These are phyloP conservation scores for Moricandia moricandioides DNA, from an alignment of 345 rosid genomes.

Conservation along the genomic window DNA sequence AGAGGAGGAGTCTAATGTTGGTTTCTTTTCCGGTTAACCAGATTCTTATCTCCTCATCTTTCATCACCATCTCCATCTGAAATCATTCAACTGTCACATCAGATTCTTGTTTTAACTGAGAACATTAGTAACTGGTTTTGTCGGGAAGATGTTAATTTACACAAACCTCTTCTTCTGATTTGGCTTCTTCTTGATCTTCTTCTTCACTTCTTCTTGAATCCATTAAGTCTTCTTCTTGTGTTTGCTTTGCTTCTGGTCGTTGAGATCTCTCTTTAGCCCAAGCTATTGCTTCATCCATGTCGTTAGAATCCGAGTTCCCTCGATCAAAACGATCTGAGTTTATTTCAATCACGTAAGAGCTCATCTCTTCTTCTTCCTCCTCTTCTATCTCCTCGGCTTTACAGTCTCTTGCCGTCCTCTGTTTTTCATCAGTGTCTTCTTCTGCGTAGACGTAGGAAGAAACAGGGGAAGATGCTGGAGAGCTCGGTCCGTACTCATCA, in stretches of 20 bases:
- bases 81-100: constrained; percentile 4
- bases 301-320: constrained; percentile 35
- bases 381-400: constrained; percentile 33
- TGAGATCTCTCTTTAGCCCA: constrained; percentile 43
- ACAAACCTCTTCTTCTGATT: constrained; percentile 46
- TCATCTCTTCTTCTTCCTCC: constrained; percentile 52
- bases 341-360: constrained; percentile 87
- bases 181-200: constrained; percentile 32
- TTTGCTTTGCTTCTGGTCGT: constrained; percentile 38
- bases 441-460: constrained; percentile 54
- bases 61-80: constrained; percentile 54
- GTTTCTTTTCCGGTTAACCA: constrained; percentile 84
- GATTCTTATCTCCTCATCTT: constrained; percentile 58
- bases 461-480: constrained; percentile 65
- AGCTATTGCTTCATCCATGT: constrained; percentile 42
- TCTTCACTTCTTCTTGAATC: constrained; percentile 20
- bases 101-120: not conserved
- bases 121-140: not conserved
- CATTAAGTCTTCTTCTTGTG: constrained; percentile 38
- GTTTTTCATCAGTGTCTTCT: constrained; percentile 34
- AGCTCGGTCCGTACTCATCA: constrained; percentile 63
- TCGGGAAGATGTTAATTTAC: not conserved
- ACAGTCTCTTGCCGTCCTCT: constrained; percentile 26
- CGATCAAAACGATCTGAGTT: constrained; percentile 62
- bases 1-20: constrained; percentile 70